Percentiles rank a stretch among this genome's conserved stretches.
Conservation (phyloP, 139 green algal genomes). For the Chlamydomonas urium region DNA sequence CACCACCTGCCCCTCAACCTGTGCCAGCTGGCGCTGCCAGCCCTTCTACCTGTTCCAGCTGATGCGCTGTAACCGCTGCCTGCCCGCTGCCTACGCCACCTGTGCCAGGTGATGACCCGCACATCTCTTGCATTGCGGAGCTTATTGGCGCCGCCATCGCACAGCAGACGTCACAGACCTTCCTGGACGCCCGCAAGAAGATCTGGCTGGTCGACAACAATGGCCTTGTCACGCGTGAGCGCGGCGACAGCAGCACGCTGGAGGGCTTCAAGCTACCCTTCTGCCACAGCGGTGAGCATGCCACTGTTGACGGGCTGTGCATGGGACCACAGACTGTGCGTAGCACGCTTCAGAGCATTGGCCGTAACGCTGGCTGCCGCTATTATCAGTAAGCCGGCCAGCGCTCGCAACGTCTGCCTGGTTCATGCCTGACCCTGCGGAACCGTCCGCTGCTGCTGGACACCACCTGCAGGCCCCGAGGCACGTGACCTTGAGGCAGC, state of each 20-base stretch:
- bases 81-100: too few relatives aligned
- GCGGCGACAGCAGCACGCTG: conserved; percentile 60
- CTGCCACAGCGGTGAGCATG: conserved; percentile 46
- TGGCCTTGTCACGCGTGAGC: conserved; percentile 65
- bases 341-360: too few relatives aligned
- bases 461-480: conserved; percentile 21
- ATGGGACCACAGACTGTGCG: background rate
- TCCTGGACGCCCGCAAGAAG: conserved; percentile 62
- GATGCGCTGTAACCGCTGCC: too few relatives aligned
- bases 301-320: background rate
- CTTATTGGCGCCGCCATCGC: conserved; percentile 61
- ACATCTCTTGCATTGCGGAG: conserved; percentile 64
- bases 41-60: too few relatives aligned
- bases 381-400: too few relatives aligned
- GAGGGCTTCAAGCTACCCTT: conserved; percentile 75
- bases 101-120: conserved; percentile 54
- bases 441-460: too few relatives aligned
- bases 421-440: too few relatives aligned
- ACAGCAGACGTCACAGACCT: conserved; percentile 23
- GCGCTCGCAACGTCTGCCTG: too few relatives aligned
- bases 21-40: too few relatives aligned
- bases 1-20: too few relatives aligned
- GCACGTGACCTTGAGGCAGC: conserved; percentile 52
- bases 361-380: too few relatives aligned
- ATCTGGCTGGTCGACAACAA: conserved; percentile 74